Conservation (phyloP, 306 rosid genomes). For the Vigna mungo region DNA sequence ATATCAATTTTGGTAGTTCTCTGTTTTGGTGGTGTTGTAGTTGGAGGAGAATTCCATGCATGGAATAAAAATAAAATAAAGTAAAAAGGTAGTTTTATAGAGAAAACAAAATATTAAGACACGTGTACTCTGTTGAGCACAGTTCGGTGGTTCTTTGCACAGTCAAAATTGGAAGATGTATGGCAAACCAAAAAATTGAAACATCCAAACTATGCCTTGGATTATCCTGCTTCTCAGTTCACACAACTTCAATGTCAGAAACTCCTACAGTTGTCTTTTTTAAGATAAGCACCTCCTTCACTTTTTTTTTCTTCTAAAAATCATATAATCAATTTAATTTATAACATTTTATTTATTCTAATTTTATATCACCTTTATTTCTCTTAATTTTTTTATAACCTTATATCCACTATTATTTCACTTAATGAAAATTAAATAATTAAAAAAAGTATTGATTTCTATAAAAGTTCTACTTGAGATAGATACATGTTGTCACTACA, state of each 20-base stretch:
- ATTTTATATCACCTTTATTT: conserved; percentile 6
- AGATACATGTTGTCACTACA: too few relatives aligned
- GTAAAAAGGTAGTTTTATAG: conserved; percentile 25
- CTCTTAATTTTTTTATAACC: not conserved
- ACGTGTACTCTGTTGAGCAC: conserved; percentile 69
- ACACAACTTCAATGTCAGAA: conserved; percentile 54
- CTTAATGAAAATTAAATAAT: too few relatives aligned
- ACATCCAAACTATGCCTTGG: conserved; percentile 54
- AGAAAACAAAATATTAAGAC: conserved; percentile 41
- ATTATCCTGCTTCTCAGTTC: conserved; percentile 50
- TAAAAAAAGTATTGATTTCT: too few relatives aligned
- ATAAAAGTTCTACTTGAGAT: too few relatives aligned
- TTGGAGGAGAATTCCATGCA: conserved; percentile 97
- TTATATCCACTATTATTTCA: too few relatives aligned
- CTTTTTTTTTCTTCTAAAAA: conserved; percentile 39
- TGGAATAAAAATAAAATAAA: conserved; percentile 60
- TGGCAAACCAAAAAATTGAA: conserved; percentile 45
- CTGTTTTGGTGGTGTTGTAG: conserved; percentile 60
- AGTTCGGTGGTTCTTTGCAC: conserved; percentile 57
- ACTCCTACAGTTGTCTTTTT: conserved; percentile 50
- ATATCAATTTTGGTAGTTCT: not conserved
- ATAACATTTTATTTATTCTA: conserved; percentile 23
- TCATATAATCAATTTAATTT: conserved; percentile 46
- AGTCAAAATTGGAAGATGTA: conserved; percentile 55
- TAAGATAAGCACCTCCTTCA: conserved; percentile 27